Percentiles rank a stretch among this genome's conserved stretches.
phyloP scores from a whole-genome alignment of 2,329 filamentous ascomycete species.

The Amylocarpus encephaloides region DNA sequence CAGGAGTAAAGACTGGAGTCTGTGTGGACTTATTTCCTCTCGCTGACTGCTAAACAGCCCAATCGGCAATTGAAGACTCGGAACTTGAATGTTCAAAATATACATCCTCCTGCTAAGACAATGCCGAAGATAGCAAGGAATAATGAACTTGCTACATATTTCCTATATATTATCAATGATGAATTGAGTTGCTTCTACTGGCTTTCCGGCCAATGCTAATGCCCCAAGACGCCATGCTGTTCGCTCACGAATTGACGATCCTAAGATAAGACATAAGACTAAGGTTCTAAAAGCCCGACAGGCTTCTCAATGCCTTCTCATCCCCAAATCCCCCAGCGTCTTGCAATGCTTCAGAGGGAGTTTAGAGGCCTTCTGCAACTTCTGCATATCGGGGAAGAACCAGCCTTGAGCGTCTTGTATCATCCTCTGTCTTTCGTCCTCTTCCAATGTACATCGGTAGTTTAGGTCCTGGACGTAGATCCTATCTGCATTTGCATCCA shows the following conservation, averaged over 20 bases:
- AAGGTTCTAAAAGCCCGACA: not conserved
- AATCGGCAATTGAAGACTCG: too few relatives aligned
- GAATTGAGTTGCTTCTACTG: not conserved
- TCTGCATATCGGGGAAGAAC: slow-evolving; percentile 59
- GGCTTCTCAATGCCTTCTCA: slow-evolving; percentile 11
- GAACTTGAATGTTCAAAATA: too few relatives aligned
- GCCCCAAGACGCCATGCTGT: slow-evolving; percentile 25
- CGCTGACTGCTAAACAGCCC: too few relatives aligned
- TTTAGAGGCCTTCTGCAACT: slow-evolving; percentile 42
- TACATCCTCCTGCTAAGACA: too few relatives aligned
- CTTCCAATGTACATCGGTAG: slow-evolving; percentile 69
- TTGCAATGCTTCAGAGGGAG: slow-evolving; percentile 56
- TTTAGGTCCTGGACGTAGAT: slow-evolving; percentile 63
- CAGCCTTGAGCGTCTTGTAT: slow-evolving; percentile 63
- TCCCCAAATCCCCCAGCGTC: slow-evolving; percentile 45
- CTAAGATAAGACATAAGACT: slow-evolving; percentile 15
- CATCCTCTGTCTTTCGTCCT: slow-evolving; percentile 46
- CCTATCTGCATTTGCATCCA: slow-evolving; percentile 74
- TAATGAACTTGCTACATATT: not conserved
- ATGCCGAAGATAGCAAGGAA: too few relatives aligned
- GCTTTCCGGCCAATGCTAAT: not conserved
- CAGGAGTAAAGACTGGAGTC: too few relatives aligned
- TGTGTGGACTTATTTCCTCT: too few relatives aligned
- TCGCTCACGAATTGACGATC: slow-evolving; percentile 2
- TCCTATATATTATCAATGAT: too few relatives aligned